Evolutionary conservation across 176 grass and related monocot genomes (phyloP).

Genomic region (Alopecurus myosuroides): DNA sequence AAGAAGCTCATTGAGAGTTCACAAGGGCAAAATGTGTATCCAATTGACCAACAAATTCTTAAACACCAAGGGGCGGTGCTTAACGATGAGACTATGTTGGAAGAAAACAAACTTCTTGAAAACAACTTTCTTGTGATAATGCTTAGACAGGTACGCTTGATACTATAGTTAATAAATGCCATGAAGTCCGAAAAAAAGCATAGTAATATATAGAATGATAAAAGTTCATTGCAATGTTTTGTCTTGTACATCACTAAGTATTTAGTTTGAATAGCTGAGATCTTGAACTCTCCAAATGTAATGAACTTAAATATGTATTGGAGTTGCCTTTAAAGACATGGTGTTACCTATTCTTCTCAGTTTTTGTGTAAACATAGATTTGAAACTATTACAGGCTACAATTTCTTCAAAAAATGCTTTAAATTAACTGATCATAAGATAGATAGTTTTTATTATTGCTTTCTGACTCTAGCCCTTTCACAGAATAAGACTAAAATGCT

Average conservation of each 20-base stretch:
- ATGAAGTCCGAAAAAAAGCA: background rate
- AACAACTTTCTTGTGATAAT: conserved; percentile 81
- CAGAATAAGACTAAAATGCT: conserved; percentile 52
- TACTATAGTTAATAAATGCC: background rate
- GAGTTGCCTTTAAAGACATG: background rate
- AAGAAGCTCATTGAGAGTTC: too few species aligned
- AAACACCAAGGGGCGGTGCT: conserved; percentile 72
- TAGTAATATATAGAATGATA: background rate
- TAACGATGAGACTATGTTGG: conserved; percentile 66
- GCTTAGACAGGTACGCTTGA: conserved; percentile 63
- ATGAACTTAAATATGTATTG: background rate
- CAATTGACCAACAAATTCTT: conserved; percentile 73
- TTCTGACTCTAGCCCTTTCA: conserved; percentile 27
- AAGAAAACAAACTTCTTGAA: conserved; percentile 72
- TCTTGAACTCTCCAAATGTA: background rate
- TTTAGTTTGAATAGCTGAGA: background rate
- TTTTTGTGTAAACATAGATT: background rate
- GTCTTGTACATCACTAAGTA: background rate
- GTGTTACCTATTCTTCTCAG: background rate
- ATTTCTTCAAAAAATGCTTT: background rate
- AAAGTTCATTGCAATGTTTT: background rate
- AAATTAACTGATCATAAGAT: too few species aligned
- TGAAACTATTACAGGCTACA: background rate
- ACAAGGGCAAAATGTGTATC: too few species aligned
- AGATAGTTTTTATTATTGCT: too few species aligned